Base-by-base conservation (phyloP, 2,329 filamentous ascomycete genomes). In the Paecilomyces fulvus region DNA sequence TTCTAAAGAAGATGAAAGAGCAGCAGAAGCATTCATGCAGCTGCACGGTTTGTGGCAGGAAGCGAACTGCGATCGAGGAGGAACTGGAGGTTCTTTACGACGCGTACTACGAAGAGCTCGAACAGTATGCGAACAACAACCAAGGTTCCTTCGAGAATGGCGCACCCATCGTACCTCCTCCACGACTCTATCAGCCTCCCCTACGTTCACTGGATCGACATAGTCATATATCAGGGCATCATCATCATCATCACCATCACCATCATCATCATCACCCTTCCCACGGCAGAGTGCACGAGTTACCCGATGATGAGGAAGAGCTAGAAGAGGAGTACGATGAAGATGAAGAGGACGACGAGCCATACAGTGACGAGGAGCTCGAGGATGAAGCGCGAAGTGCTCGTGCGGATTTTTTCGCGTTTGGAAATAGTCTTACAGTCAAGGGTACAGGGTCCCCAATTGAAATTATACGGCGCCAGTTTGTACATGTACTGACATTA, bases 21-120 rank as follows among this genome's bases (percentile, higher is more conserved):
- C 94, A 99, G 74, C 94, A 99, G 73, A 97, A 97, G 75, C 92
- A 97, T 72, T 97, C 92, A 2, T 99, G 94, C 79, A 96, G 92
- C 72, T 99, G 94, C 74, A 95, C 91, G 3, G 92, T 99, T 46
- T 99, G 94, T 73, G 94, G 94, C 54, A 84, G 94, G 63, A 99
- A 99, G 77, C 85, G 94, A 55, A 96, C 89, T 11, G 94, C 94
- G 43, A 99, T 99, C 64, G 94, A 99, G 74, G 94, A 99, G 75
- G 94, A 99, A 74, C 80, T 99, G 11, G 94, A 99, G 70, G 92
- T 95, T 17, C 82, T 99, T 11, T 99, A 99, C 74, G 94, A 99
- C 76, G 92, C 92, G 60, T 99, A 99, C 75, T 99, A 99, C 71
- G 87, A 96, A 70, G 94, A 99, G 75, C 83, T 99, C 59, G 94